A percentile compares a stretch with the other conserved stretches of the same genome.
Evolutionary conservation across 441 rosid species (phyloP).

Genomic region (Arabidopsis lyrata): DNA sequence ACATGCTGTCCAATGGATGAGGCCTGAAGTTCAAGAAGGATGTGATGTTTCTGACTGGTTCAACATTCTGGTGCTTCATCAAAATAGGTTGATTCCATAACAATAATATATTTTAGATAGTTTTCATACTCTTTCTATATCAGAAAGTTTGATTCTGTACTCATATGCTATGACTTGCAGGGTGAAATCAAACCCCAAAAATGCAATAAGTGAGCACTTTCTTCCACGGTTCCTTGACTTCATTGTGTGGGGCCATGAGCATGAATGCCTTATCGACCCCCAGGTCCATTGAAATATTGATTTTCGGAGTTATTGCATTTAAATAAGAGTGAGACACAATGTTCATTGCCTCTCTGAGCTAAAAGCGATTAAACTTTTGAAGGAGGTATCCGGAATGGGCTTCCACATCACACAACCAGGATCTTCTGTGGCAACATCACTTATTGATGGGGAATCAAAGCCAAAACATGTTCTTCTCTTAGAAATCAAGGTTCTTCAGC

Average conservation of each 20-base stretch:
- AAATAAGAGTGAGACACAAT: constrained; percentile 16
- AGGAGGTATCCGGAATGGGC: constrained; percentile 99
- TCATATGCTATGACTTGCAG: constrained; percentile 54
- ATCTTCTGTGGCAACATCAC: constrained; percentile 95
- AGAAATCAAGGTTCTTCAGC: constrained; percentile 82
- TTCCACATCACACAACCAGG: constrained; percentile 98
- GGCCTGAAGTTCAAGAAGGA: constrained; percentile 94
- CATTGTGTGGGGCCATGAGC: constrained; percentile 98
- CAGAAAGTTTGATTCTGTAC: constrained; percentile 29
- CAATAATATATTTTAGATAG: not conserved
- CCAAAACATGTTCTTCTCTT: constrained; percentile 97
- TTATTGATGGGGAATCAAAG: constrained; percentile 98
- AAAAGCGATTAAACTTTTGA: constrained; percentile 51
- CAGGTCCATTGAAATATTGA: constrained; percentile 61
- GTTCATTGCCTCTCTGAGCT: constrained; percentile 31
- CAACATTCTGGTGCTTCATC: constrained; percentile 97
- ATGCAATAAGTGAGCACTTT: constrained; percentile 97
- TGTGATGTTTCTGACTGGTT: constrained; percentile 90
- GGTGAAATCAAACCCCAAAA: constrained; percentile 95
- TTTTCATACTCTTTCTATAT: not conserved
- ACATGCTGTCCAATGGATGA: constrained; percentile 99
- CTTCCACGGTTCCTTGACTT: constrained; percentile 95
- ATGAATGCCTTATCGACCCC: constrained; percentile 95
- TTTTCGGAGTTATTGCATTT: constrained; percentile 27
- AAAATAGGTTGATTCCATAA: constrained; percentile 75